Evolutionary conservation across 1,139 yeast species (phyloP).

Genomic region (Hansenula sp.): DNA sequence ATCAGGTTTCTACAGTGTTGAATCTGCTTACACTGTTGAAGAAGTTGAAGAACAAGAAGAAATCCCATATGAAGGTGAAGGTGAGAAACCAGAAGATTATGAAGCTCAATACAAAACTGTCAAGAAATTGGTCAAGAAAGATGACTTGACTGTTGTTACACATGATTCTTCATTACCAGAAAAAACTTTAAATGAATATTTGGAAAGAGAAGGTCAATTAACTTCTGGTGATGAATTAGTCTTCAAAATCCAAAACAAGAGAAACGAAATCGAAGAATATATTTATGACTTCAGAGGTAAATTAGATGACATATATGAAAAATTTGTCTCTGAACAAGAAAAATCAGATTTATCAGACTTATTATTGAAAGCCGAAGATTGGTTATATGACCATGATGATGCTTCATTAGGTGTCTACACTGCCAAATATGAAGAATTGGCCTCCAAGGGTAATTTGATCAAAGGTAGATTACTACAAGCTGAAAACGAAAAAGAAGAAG

Average conservation of each 20-base stretch:
- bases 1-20: constrained; percentile 91
- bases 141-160: constrained; percentile 59
- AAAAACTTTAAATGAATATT: constrained; percentile 49
- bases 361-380: constrained; percentile 88
- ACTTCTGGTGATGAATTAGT: constrained; percentile 91
- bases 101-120: constrained; percentile 90
- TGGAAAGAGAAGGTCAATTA: constrained; percentile 84
- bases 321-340: constrained; percentile 88
- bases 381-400: constrained; percentile 98
- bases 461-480: constrained; percentile 93
- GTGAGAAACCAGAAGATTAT: constrained; percentile 67
- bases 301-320: constrained; percentile 86
- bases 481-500: constrained; percentile 94
- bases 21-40: constrained; percentile 92
- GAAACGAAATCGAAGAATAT: constrained; percentile 97
- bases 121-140: constrained; percentile 92
- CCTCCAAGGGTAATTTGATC: constrained; percentile 89
- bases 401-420: constrained; percentile 94
- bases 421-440: constrained; percentile 97
- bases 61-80: constrained; percentile 58
- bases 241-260: constrained; percentile 98
- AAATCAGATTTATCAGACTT: constrained; percentile 71
- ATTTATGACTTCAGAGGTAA: constrained; percentile 97
- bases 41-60: constrained; percentile 89
- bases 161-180: constrained; percentile 66